phyloP scores from a whole-genome alignment of 345 rosid species.

The Hypericum perforatum region DNA sequence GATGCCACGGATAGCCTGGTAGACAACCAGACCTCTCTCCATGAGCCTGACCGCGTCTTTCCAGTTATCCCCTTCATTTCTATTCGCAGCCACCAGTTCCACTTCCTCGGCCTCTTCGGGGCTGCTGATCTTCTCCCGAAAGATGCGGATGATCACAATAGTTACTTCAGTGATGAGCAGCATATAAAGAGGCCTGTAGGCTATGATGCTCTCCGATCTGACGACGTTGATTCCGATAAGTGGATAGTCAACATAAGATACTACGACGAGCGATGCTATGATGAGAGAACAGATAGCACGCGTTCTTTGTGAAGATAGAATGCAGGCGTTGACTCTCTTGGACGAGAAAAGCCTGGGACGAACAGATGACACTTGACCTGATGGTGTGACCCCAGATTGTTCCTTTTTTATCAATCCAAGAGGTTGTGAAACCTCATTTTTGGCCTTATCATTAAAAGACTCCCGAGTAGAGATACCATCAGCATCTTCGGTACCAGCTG shows the following conservation, averaged over 20 bases:
- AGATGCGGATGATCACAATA: slow-evolving; percentile 35
- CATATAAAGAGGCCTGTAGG: slow-evolving; percentile 55
- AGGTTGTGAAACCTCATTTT: too few species aligned
- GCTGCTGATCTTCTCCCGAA: slow-evolving; percentile 16
- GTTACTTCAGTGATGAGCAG: slow-evolving; percentile 46
- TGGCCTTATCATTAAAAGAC: too few species aligned
- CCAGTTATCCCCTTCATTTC: slow-evolving; percentile 35
- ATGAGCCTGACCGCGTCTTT: slow-evolving; percentile 47
- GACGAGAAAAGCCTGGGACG: slow-evolving; percentile 38
- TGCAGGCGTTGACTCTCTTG: slow-evolving; percentile 40
- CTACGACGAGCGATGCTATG: slow-evolving; percentile 45
- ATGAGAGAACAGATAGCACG: slow-evolving; percentile 49
- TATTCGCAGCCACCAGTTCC: neutral
- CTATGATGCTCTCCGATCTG: slow-evolving; percentile 32
- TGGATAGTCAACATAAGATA: slow-evolving; percentile 33
- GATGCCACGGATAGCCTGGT: slow-evolving; percentile 48
- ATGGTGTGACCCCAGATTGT: too few species aligned
- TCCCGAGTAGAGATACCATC: too few species aligned
- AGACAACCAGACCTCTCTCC: slow-evolving; percentile 63
- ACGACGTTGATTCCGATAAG: slow-evolving; percentile 23
- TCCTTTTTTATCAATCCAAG: too few species aligned
- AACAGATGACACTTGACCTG: too few species aligned
- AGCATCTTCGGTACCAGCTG: too few species aligned
- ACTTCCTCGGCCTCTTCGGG: slow-evolving; percentile 27
- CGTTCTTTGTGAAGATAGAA: slow-evolving; percentile 39